phyloP scores from a whole-genome alignment of 495 filamentous ascomycete species.

The Penicillium bialowiezense region DNA sequence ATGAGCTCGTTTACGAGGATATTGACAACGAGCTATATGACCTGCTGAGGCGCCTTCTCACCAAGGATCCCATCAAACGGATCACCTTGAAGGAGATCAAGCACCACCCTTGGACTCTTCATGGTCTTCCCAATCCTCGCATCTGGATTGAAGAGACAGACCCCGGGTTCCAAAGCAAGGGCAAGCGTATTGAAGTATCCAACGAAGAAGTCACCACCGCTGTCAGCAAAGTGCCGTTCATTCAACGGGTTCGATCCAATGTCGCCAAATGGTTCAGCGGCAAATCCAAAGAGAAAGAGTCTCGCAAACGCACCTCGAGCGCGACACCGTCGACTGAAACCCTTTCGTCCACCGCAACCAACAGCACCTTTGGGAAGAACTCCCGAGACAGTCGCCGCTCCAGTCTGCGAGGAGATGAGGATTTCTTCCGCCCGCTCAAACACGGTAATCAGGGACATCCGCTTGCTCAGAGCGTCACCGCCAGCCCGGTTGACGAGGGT shows the following conservation, averaged over 20 bases:
- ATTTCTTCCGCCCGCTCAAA: slow-evolving; percentile 32
- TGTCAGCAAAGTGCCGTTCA: slow-evolving; percentile 82
- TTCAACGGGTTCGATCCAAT: slow-evolving; percentile 62
- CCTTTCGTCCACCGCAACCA: slow-evolving; percentile 26
- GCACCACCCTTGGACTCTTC: slow-evolving; percentile 91
- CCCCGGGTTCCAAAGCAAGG: slow-evolving; percentile 73
- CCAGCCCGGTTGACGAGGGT: slow-evolving; percentile 59
- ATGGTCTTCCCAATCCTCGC: slow-evolving; percentile 69
- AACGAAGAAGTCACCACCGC: slow-evolving; percentile 84
- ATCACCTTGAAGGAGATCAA: slow-evolving; percentile 93
- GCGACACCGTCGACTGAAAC: slow-evolving; percentile 35
- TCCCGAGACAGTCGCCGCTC: slow-evolving; percentile 55
- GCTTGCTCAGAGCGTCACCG: slow-evolving; percentile 76
- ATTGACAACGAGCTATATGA: slow-evolving; percentile 80
- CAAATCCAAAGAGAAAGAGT: slow-evolving; percentile 53
- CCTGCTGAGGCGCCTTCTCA: slow-evolving; percentile 75
- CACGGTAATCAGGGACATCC: slow-evolving; percentile 61
- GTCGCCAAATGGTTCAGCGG: slow-evolving; percentile 60
- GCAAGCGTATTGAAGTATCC: slow-evolving; percentile 89
- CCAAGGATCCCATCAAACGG: slow-evolving; percentile 82
- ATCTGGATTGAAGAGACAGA: slow-evolving; percentile 94
- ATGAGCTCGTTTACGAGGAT: slow-evolving; percentile 79
- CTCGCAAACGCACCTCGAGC: slow-evolving; percentile 43
- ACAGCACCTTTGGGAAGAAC: slow-evolving; percentile 30
- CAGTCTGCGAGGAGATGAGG: slow-evolving; percentile 72